Evolutionary conservation across 1,284 basidiomycete species (phyloP), one percentile per base, ranked within the genome.

Genomic region (Afroboletus lepidellus): DNA sequence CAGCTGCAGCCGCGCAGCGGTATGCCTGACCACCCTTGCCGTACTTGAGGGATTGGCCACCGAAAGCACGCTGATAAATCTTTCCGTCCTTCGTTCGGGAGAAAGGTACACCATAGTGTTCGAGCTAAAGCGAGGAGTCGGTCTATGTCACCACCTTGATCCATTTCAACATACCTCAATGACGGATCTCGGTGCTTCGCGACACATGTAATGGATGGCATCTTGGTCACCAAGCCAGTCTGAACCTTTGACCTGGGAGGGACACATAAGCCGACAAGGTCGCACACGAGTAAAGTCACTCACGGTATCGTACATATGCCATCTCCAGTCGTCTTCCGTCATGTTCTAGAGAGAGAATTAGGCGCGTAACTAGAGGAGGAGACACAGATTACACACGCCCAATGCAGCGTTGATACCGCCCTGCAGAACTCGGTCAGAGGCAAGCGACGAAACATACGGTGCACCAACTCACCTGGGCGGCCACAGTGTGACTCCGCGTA

Each of bases 151-250:
- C 36, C 16, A 36, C 12, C 13, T 29, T 15, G 24, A 33, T 46
- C 27, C 6, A 5, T 46, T 23, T 12, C 8, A 8, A 43, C 78
- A 51, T 56, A 90, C 92, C 80, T 96, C 93, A 53, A 96, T 87
- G 58, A 98, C 95, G 37, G 94, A 91, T 65, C 85, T 79, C 45
- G 95, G 96, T 49, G 96, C 96, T 75, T 97, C 95, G 46, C 93
- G 83, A 72, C 92, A 96, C 96, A 98, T 98, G 78, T 98, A 98
- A 70, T 98, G 96, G 66, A 98, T 98, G 52, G 95, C 96, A 69
- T 99, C 96, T 77, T 99, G 97, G 78, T 99, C 97, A 74, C 97
- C 97, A 51, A 99, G 87, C 96, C 96, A 99, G 77, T 99, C 97
- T 50, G 95, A 98, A 59, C 97, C 97, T 81, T 99, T 99, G 60